Evolutionary conservation across 1,139 yeast genomes (phyloP).

Genomic region (Debaryomyces fabryi): DNA sequence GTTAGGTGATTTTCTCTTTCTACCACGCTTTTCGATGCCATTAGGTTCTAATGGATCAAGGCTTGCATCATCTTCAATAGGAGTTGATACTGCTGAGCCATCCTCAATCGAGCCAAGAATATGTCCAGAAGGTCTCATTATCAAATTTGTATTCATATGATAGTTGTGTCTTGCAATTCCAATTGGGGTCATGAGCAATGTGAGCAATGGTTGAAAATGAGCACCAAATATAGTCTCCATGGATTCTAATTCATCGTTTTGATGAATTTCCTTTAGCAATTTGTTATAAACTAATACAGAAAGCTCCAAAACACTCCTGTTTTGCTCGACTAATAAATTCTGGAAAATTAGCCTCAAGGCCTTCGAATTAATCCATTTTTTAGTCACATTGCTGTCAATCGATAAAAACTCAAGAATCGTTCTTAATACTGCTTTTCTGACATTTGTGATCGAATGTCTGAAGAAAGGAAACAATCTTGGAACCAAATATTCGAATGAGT

Average conservation of each 20-base stretch:
- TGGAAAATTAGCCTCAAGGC: slow-evolving; percentile 79
- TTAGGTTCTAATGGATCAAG: slow-evolving; percentile 24
- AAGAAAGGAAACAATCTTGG: slow-evolving; percentile 91
- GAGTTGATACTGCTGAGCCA: slow-evolving; percentile 12
- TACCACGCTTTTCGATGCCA: slow-evolving; percentile 27
- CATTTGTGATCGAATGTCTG: slow-evolving; percentile 91
- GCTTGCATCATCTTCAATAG: slow-evolving; percentile 8
- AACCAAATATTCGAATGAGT: slow-evolving; percentile 69
- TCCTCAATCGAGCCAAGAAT: slow-evolving; percentile 36
- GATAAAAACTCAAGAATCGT: slow-evolving; percentile 78
- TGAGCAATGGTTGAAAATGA: slow-evolving; percentile 65
- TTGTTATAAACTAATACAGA: slow-evolving; percentile 66
- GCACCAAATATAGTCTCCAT: slow-evolving; percentile 52
- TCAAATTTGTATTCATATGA: slow-evolving; percentile 72
- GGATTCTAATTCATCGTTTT: slow-evolving; percentile 32
- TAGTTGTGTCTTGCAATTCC: slow-evolving; percentile 91
- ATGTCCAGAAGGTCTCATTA: slow-evolving; percentile 81
- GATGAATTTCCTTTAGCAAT: slow-evolving; percentile 52
- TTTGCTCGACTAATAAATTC: slow-evolving; percentile 87
- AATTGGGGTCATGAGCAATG: slow-evolving; percentile 86
- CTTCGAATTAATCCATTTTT: slow-evolving; percentile 78
- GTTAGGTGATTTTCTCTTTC: slow-evolving; percentile 36
- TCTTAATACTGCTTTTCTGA: slow-evolving; percentile 83
- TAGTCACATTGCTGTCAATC: slow-evolving; percentile 64
- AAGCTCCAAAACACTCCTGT: slow-evolving; percentile 65